phyloP scores from a whole-genome alignment of 345 rosid genomes.

The Populus tremula region DNA sequence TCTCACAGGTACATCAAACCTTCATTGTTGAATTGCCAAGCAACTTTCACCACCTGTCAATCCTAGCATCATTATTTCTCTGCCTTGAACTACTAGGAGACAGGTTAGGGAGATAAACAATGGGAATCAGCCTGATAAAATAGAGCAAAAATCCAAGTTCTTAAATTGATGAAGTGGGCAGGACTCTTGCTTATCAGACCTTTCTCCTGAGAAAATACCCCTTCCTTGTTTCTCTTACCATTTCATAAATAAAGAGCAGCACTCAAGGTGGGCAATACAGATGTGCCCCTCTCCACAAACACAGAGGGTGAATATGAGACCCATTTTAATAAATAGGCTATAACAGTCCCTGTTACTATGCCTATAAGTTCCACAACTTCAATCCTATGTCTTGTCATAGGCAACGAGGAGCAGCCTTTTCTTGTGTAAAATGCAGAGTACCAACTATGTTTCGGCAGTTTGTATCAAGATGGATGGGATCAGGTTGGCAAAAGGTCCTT shows the following conservation, averaged over 20 bases:
- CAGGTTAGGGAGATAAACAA: constrained; percentile 46
- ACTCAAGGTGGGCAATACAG: constrained; percentile 36
- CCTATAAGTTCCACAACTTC: constrained; percentile 32
- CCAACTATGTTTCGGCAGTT: constrained; percentile 34
- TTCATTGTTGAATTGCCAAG: constrained; percentile 41
- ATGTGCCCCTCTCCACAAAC: constrained; percentile 32
- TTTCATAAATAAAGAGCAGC: constrained; percentile 44
- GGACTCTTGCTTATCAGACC: constrained; percentile 6
- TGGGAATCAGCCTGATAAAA: constrained; percentile 24
- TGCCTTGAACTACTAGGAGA: constrained; percentile 44
- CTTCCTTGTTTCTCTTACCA: constrained; percentile 23
- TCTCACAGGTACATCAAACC: constrained; percentile 27
- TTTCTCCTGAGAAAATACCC: constrained; percentile 17
- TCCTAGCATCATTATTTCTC: constrained; percentile 41
- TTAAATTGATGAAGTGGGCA: constrained; percentile 12
- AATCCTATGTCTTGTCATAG: constrained; percentile 34
- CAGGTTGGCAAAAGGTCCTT: constrained; percentile 18
- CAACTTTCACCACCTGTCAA: constrained; percentile 47
- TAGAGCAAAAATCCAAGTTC: constrained; percentile 14
- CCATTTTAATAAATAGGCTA: constrained; percentile 23
- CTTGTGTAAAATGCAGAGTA: constrained; percentile 15
- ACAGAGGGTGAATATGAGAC: constrained; percentile 21
- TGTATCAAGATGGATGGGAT: constrained; percentile 18
- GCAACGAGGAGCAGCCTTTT: constrained; percentile 25
- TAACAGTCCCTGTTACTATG: constrained; percentile 31